Evolutionary conservation across 2,329 filamentous ascomycete genomes (phyloP), one percentile per base, ranked within the genome.

Genomic region (Aspergillus sp.): DNA sequence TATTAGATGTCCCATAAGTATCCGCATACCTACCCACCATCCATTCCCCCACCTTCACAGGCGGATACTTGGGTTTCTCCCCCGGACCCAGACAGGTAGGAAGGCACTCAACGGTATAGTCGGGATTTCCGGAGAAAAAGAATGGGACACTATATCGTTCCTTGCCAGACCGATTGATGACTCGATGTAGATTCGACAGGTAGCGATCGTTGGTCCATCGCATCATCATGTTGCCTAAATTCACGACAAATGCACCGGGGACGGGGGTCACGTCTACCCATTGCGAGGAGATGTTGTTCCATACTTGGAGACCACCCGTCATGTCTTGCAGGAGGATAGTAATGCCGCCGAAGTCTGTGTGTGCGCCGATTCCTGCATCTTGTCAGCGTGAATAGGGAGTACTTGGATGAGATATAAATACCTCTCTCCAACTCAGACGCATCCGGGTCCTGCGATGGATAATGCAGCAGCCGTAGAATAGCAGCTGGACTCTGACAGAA

Each of bases 341-440:
- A 27, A 64, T 53, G n/a, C 52, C 58, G 6, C 60, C 60, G 19
- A 64, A 65, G 43, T 65, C 60, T 1, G 56, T 59, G 34, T 65
- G 62, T 0, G 60, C 62, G 7, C 62, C 61, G 37, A 60, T 57
- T 3, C 19, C 19, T 19, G 19, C 19, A 19, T 19, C 19, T 19
- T 19, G 19, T 19, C 19, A 19, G 19, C 19, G 19, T 19, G 19
- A 4, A 19, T 19, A 19, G 19, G 19, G n/a, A n/a, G n/a, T n/a
- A n/a, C n/a, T n/a, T n/a, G 19, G 19, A 19, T 19, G 19, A 19
- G 19, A 19, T 19, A 19, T 19, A 19, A 4, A 19, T 19, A 19
- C 58, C 58, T 34, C 56, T 46, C 37, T 62, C 52, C 4, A 35
- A 36, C 7, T 46, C 37, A 11, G 49, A 44, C 12, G 44, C 45